Conservation (phyloP, 768 basidiomycete species). For the Tephrocybe sp. region DNA sequence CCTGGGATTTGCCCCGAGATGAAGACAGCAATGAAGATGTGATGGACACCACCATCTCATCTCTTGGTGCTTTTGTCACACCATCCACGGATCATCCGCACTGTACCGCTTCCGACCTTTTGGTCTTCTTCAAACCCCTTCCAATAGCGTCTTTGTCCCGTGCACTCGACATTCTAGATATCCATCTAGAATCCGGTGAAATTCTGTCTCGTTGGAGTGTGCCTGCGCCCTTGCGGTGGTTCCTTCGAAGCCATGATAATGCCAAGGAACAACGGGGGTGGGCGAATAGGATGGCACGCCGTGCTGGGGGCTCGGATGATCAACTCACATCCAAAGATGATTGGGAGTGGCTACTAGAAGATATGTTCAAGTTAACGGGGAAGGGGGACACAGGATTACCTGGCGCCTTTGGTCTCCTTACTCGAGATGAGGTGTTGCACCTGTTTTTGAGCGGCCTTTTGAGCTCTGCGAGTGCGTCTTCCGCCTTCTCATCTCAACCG, state of each 20-base stretch:
- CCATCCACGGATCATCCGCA: slow-evolving; percentile 64
- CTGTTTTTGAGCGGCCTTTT: slow-evolving; percentile 88
- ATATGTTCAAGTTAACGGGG: slow-evolving; percentile 82
- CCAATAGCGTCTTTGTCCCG: slow-evolving; percentile 73
- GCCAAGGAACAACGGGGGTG: slow-evolving; percentile 72
- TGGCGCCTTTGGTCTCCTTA: slow-evolving; percentile 81
- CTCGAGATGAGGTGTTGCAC: slow-evolving; percentile 66
- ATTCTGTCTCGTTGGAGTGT: slow-evolving; percentile 88
- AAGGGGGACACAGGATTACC: slow-evolving; percentile 60
- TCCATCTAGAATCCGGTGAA: slow-evolving; percentile 93
- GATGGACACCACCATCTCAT: slow-evolving; percentile 78
- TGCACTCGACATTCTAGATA: slow-evolving; percentile 87
- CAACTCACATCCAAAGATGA: slow-evolving; percentile 63
- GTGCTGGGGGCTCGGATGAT: slow-evolving; percentile 55
- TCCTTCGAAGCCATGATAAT: slow-evolving; percentile 74
- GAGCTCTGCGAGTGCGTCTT: slow-evolving; percentile 80
- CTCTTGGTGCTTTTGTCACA: slow-evolving; percentile 76
- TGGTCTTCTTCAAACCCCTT: slow-evolving; percentile 81
- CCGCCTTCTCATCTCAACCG: background rate
- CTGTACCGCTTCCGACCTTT: slow-evolving; percentile 67
- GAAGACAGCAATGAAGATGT: slow-evolving; percentile 68
- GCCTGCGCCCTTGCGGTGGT: slow-evolving; percentile 84
- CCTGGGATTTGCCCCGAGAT: slow-evolving; percentile 68
- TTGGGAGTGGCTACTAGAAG: slow-evolving; percentile 87
- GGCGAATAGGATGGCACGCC: slow-evolving; percentile 84